phyloP scores from a whole-genome alignment of 352 stramenopile genomes.

The Phytopythium delawarense region DNA sequence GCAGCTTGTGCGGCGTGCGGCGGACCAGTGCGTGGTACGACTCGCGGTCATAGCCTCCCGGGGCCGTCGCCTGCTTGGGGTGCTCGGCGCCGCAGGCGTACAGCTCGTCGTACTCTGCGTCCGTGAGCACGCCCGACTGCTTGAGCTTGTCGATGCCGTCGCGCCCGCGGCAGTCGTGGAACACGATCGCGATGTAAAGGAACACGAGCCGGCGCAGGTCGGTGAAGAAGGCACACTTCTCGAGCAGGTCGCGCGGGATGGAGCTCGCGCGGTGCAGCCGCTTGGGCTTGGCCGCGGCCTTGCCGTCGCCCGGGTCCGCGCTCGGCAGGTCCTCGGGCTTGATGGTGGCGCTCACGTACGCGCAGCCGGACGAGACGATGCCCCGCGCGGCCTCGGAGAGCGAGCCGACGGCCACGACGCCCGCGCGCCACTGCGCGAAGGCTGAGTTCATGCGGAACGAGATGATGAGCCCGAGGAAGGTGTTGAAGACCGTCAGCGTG shows the following conservation, averaged over 20 bases:
- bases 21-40: constrained; percentile 57
- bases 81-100: constrained; percentile 65
- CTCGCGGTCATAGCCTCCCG: constrained; percentile 26
- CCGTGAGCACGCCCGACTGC: constrained; percentile 43
- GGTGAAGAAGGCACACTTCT: constrained; percentile 78
- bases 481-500: constrained; percentile 85
- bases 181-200: constrained; percentile 81
- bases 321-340: constrained; percentile 13
- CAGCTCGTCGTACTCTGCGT: constrained; percentile 68
- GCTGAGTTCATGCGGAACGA: constrained; percentile 83
- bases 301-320: constrained; percentile 2
- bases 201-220: constrained; percentile 76
- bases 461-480: constrained; percentile 72
- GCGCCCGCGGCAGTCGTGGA: constrained; percentile 68
- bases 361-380: constrained; percentile 68
- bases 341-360: constrained; percentile 53
- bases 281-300: constrained; percentile 6
- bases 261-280: not conserved
- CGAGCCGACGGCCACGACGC: constrained; percentile 57
- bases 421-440: constrained; percentile 72
- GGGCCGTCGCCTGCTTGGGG: constrained; percentile 26
- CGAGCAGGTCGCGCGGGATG: constrained; percentile 50
- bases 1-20: constrained; percentile 64
- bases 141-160: constrained; percentile 69
- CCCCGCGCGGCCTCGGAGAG: constrained; percentile 59